These are phyloP conservation scores for Xylariaceae sp. DNA, from an alignment of 2,329 filamentous ascomycete species.

Conservation along the genomic window DNA sequence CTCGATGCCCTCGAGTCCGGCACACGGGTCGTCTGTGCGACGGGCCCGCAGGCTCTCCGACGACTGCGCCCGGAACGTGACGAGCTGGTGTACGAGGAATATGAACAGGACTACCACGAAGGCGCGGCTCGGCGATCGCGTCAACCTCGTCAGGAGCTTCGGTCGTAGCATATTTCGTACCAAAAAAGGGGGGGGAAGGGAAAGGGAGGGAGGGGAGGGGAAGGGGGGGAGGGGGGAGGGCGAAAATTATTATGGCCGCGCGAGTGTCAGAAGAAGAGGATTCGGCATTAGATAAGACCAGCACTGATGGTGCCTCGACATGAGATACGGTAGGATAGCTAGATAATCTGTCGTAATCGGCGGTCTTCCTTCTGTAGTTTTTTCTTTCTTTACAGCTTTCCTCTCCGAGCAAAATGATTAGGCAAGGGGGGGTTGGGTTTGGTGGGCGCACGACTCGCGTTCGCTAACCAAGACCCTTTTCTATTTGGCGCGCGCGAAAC, in stretches of 20 bases:
- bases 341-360: background rate
- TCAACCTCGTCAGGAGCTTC: constrained; percentile 12
- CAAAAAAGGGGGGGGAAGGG: too few relatives aligned
- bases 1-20: constrained; percentile 36
- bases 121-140: constrained; percentile 19
- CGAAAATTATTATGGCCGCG: background rate
- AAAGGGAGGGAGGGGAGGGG: too few relatives aligned
- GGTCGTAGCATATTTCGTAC: constrained; percentile 4
- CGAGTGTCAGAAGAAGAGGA: background rate
- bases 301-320: background rate
- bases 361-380: too few relatives aligned
- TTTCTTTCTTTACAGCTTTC: too few relatives aligned
- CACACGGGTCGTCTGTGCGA: constrained; percentile 15
- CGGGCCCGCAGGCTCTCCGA: constrained; percentile 6
- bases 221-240: background rate
- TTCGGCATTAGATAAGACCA: constrained; percentile 13
- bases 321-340: background rate
- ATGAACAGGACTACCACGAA: constrained; percentile 18
- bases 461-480: background rate
- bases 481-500: background rate
- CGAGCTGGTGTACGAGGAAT: constrained; percentile 23
- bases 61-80: constrained; percentile 19
- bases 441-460: background rate
- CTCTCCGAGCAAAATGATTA: background rate
- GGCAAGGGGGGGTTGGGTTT: background rate